Evolutionary conservation across 129 eudicot genomes (phyloP).

Genomic region (Chrysanthemum lavandulifolium): DNA sequence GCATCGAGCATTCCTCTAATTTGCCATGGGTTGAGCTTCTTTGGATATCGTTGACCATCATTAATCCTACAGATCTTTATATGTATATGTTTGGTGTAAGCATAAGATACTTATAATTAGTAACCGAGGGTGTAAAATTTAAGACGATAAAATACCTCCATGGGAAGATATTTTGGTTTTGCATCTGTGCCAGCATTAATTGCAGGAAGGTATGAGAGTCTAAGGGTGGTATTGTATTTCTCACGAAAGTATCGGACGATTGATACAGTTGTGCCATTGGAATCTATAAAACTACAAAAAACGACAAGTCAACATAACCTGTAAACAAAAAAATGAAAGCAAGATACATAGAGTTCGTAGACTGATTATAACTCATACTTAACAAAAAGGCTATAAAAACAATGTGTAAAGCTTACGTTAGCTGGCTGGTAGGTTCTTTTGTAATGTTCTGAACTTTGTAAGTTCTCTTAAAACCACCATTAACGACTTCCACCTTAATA

Average conservation of each 20-base stretch:
- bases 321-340: not conserved
- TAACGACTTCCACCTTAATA: slow-evolving; percentile 37
- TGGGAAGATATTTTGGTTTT: slow-evolving; percentile 52
- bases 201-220: slow-evolving; percentile 44
- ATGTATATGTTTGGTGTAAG: not conserved
- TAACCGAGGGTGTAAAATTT: not conserved
- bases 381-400: not conserved
- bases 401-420: slow-evolving; percentile 37
- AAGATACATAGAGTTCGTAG: not conserved
- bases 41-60: slow-evolving; percentile 45
- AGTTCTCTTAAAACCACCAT: slow-evolving; percentile 19
- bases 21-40: slow-evolving; percentile 56
- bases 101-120: not conserved
- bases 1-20: slow-evolving; percentile 49
- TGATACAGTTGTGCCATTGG: slow-evolving; percentile 28
- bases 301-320: not conserved
- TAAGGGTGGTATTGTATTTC: slow-evolving; percentile 34
- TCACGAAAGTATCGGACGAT: slow-evolving; percentile 42
- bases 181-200: slow-evolving; percentile 46
- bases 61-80: slow-evolving; percentile 45
- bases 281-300: slow-evolving; percentile 8
- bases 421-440: slow-evolving; percentile 14
- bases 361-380: not conserved
- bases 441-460: slow-evolving; percentile 45
- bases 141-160: slow-evolving; percentile 56